Evolutionary conservation across 495 filamentous ascomycete species (phyloP), one percentile per base, ranked within the genome.

Genomic region (Penicillium chermesinum): DNA sequence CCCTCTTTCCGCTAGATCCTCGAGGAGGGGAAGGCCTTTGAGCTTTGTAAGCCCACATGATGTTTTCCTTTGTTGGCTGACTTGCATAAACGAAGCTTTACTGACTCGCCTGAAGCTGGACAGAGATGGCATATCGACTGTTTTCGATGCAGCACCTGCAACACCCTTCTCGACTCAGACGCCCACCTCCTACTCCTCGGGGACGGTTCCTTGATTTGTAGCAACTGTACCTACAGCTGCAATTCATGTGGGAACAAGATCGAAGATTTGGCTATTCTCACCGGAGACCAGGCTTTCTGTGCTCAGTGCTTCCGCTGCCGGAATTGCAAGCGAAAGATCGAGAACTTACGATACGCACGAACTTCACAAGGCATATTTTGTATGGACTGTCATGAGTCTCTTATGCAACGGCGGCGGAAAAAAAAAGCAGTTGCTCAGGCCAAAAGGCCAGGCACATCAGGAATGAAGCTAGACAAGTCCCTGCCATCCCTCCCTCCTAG

Each of bases 91-190:
- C 19, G 13, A 2, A 10, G 14, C 16, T 21, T 49, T 27, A 36
- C 58, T 63, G 59, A 62, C 49, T 15, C 41, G n/a, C 40, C 40
- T 41, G 17, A 61, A 96, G 93, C 93, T 64, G 91, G 93, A 48
- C 96, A 96, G 64, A 83, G 93, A 79, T 98, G 93, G 93, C 93
- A 98, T 77, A 90, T 99, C 61, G 88, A 97, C 68, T 99, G 94
- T 75, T 99, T 99, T 68, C 86, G 91, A 59, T 99, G 94, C 76
- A 95, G 95, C 65, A 94, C 88, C 43, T 98, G 93, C 77, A 82
- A 81, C 49, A 95, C 91, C 27, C 80, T 97, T 20, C 86, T 99
- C 67, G 94, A 99, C 70, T 96, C 93, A 32, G 94, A 99, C 64
- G 94, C 94, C 53, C 96, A 99, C 65, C 86, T 99, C 30, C 80